phyloP scores from a whole-genome alignment of 2,329 filamentous ascomycete species.

The Teratosphaeria zuluensis region DNA sequence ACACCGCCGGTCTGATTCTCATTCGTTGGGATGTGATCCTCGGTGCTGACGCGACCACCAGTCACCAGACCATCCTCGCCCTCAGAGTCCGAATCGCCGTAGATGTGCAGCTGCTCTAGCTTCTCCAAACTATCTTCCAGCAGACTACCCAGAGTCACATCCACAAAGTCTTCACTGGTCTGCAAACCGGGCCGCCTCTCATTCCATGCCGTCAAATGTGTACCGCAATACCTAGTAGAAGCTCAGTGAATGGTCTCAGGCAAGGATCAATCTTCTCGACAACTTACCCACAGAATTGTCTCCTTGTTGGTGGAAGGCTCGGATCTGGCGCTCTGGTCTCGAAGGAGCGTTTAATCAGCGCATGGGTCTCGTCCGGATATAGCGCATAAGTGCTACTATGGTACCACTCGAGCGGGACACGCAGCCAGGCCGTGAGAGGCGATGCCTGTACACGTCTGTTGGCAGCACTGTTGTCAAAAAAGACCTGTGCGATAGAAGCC shows the following conservation, averaged over 20 bases:
- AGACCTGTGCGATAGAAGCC: constrained; percentile 52
- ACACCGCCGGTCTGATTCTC: constrained; percentile 3
- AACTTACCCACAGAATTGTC: constrained; percentile 65
- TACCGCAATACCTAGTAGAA: constrained; percentile 59
- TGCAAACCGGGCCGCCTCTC: constrained; percentile 48
- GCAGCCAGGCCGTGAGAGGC: constrained; percentile 70
- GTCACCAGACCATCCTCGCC: constrained; percentile 17
- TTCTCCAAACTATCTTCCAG: constrained; percentile 58
- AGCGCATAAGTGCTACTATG: constrained; percentile 64
- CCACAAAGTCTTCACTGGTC: constrained; percentile 67
- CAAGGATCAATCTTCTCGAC: too few species aligned
- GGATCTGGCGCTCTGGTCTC: constrained; percentile 40
- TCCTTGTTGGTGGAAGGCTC: constrained; percentile 48
- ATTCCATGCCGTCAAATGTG: constrained; percentile 73
- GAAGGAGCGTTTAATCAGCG: constrained; percentile 37
- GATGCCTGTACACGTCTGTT: constrained; percentile 64
- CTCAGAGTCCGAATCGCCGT: constrained; percentile 20
- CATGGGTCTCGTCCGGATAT: constrained; percentile 60
- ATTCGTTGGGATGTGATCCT: constrained; percentile 1
- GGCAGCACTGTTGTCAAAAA: constrained; percentile 61
- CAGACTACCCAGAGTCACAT: constrained; percentile 71
- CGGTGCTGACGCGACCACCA: background rate
- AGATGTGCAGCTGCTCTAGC: constrained; percentile 65
- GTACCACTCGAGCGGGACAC: constrained; percentile 74
- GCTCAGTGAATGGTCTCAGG: too few species aligned